A percentile compares a stretch with the other conserved stretches of the same genome.
Evolutionary conservation across 495 filamentous ascomycete genomes (phyloP).

Genomic region (Sabuloglossum arenarium): DNA sequence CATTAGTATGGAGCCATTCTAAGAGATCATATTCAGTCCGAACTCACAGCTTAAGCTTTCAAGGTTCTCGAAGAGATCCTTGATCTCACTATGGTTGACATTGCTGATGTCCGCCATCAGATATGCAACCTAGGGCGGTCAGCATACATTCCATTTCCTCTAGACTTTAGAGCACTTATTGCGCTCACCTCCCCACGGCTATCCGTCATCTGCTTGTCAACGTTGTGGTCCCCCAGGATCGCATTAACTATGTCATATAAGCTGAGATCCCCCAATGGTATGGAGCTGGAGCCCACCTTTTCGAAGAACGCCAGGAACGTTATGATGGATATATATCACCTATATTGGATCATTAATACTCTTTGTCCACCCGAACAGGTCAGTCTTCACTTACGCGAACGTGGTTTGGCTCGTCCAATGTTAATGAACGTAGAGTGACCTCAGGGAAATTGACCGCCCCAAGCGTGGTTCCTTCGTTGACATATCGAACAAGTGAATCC

Average conservation of each 20-base stretch:
- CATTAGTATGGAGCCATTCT: neutral
- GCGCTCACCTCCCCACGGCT: conserved; percentile 62
- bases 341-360: conserved; percentile 13
- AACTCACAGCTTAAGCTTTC: conserved; percentile 62
- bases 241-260: conserved; percentile 46
- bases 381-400: conserved; percentile 38
- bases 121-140: conserved; percentile 47
- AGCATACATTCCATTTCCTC: conserved; percentile 1
- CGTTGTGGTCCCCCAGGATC: conserved; percentile 83
- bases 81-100: conserved; percentile 60
- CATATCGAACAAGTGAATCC: conserved; percentile 71
- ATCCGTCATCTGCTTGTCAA: conserved; percentile 96
- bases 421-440: conserved; percentile 67
- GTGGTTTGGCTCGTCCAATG: conserved; percentile 69
- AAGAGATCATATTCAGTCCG: neutral
- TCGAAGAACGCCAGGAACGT: conserved; percentile 82
- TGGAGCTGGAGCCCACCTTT: conserved; percentile 30
- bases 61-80: conserved; percentile 61
- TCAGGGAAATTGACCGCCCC: conserved; percentile 95
- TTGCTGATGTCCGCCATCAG: conserved; percentile 94
- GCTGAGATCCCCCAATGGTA: neutral
- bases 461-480: conserved; percentile 76
- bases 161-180: neutral
- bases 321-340: conserved; percentile 89
- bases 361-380: neutral